phyloP scores from a whole-genome alignment of 2,329 filamentous ascomycete genomes.

The Mariannaea elegans region DNA sequence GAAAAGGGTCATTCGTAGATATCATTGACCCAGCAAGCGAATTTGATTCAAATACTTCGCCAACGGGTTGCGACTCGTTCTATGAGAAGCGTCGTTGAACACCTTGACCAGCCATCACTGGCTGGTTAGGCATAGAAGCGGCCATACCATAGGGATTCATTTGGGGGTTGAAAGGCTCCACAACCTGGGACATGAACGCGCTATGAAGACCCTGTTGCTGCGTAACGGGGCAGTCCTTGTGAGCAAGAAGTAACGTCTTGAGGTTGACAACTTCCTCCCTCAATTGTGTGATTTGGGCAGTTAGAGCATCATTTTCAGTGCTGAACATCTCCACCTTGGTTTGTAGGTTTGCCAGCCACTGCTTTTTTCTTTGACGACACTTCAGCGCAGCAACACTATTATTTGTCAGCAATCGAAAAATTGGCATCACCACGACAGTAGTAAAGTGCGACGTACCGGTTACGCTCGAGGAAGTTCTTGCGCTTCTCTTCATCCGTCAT shows the following conservation, averaged over 20 bases:
- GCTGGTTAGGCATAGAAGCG: constrained; percentile 59
- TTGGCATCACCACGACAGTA: not conserved
- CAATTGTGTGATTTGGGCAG: constrained; percentile 82
- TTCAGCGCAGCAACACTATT: constrained; percentile 91
- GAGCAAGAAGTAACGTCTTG: constrained; percentile 89
- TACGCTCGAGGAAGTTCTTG: constrained; percentile 96
- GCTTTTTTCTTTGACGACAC: constrained; percentile 97
- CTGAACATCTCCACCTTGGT: constrained; percentile 94
- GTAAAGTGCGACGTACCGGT: constrained; percentile 72
- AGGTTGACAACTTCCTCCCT: constrained; percentile 94
- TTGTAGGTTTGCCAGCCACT: constrained; percentile 96
- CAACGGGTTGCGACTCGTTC: constrained; percentile 33
- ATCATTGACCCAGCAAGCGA: constrained; percentile 15
- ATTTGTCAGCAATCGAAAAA: constrained; percentile 10
- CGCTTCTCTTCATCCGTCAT: constrained; percentile 88
- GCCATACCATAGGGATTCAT: constrained; percentile 70
- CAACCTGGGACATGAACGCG: constrained; percentile 64
- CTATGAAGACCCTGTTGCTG: constrained; percentile 77
- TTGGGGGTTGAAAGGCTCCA: constrained; percentile 63
- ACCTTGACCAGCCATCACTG: constrained; percentile 64
- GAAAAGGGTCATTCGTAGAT: constrained; percentile 30
- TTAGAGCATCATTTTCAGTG: constrained; percentile 88
- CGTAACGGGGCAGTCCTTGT: constrained; percentile 95
- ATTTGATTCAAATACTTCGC: not conserved
- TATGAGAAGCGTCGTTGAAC: constrained; percentile 67